Percentiles rank a stretch among this genome's conserved stretches.
Conservation (phyloP, 192 early-diverging fungal genomes). For the Coemansia guatemalensis region DNA sequence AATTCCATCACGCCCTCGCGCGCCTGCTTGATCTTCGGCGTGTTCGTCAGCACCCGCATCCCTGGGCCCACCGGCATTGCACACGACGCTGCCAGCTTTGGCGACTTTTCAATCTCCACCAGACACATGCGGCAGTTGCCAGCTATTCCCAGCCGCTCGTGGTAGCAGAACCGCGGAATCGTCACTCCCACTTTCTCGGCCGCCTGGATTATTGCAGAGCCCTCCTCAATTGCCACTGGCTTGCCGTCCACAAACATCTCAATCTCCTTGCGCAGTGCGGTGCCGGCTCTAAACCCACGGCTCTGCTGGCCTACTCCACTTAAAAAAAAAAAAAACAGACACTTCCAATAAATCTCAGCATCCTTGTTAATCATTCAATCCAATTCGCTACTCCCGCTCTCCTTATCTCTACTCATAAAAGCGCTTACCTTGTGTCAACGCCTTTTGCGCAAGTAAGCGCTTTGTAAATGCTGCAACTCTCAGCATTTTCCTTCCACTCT, state of each 20-base stretch:
- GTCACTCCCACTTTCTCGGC: constrained; percentile 92
- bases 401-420: neutral
- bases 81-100: constrained; percentile 96
- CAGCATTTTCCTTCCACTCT: constrained; percentile 10
- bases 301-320: constrained; percentile 3
- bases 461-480: neutral
- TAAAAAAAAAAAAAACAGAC: neutral
- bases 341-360: neutral
- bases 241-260: constrained; percentile 92
- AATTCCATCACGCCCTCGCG: constrained; percentile 94
- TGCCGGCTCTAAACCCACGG: constrained; percentile 15
- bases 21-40: constrained; percentile 93
- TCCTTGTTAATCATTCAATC: neutral
- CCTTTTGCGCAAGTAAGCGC: neutral
- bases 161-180: constrained; percentile 71
- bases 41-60: constrained; percentile 96
- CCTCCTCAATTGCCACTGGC: constrained; percentile 85
- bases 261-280: constrained; percentile 57
- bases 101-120: constrained; percentile 94
- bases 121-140: constrained; percentile 99
- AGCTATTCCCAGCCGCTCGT: constrained; percentile 92
- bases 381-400: neutral
- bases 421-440: constrained; percentile 3
- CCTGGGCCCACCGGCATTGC: constrained; percentile 97
- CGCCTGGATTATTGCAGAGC: constrained; percentile 95